Evolutionary conservation across 2,329 filamentous ascomycete species (phyloP), one percentile per base, ranked within the genome.

Genomic region (Xylariaceae sp.): DNA sequence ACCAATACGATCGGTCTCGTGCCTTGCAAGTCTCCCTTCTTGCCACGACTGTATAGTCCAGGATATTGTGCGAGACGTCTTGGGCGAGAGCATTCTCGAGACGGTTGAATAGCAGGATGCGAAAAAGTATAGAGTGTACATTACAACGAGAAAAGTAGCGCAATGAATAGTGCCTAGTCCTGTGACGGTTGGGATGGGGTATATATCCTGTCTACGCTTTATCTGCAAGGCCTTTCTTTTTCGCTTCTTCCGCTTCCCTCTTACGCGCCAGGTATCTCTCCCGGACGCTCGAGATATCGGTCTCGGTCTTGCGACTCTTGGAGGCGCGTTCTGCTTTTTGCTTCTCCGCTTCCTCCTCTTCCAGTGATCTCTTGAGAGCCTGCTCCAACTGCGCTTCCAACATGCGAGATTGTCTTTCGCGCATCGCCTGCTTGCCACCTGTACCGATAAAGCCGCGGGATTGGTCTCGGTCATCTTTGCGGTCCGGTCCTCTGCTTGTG

Each of bases 261-360:
- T 93, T 93, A 69, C 90, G 80, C 52, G 89, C 88, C 52, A 95
- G 77, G 72, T 93, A 95, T 64, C 90, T 80, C 74, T 93, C 90
- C 72, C 86, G 90, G 1, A 90, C 90, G 67, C 88, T 89, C 67
- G 83, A 88, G 59, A 93, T 89, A 48, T 93, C 90, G 18, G 79
- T 77, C 47, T 87, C 85, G 1, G 90, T 93, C 81, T 95, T 95
- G 66, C 85, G 82, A 64, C 87, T 89, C 81, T 93, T 95, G 37
- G 84, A 77, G 16, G 83, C 82, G 54, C 85, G 80, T 73, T 90
- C 87, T 19, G 87, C 68, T 70, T 80, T 79, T 59, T 83, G 80
- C 61, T 77, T 76, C 63, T 85, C 82, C 66, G 89, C 85, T 54
- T 88, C 84, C 46, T 88, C 89, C 58, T 88, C 83, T 59, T 91